These are phyloP conservation scores for Backusella morwellensis DNA, from an alignment of 192 early-diverging fungal genomes.

Conservation along the genomic window DNA sequence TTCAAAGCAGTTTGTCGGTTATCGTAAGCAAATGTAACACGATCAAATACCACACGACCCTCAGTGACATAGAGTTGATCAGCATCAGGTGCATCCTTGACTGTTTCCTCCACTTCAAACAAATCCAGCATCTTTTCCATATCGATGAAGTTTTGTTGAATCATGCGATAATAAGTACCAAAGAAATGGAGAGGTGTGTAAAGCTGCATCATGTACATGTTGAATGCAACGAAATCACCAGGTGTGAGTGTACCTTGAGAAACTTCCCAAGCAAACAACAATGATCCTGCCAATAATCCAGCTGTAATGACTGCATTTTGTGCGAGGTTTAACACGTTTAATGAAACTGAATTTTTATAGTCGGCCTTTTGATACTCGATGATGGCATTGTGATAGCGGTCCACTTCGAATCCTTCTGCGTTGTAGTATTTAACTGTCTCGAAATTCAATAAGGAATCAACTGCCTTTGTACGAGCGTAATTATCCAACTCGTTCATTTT, in stretches of 20 bases:
- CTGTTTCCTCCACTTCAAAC: constrained; percentile 59
- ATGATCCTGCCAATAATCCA: constrained; percentile 76
- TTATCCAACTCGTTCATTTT: constrained; percentile 85
- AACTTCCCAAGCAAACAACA: constrained; percentile 83
- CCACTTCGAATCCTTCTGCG: constrained; percentile 81
- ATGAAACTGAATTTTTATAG: constrained; percentile 67
- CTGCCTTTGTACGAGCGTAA: constrained; percentile 76
- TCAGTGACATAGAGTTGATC: constrained; percentile 46
- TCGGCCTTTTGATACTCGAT: constrained; percentile 79
- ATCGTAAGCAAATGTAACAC: constrained; percentile 75
- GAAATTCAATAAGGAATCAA: constrained; percentile 95
- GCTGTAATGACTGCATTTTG: constrained; percentile 87
- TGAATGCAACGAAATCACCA: constrained; percentile 84
- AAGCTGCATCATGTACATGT: constrained; percentile 88
- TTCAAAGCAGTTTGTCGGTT: constrained; percentile 63
- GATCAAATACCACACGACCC: constrained; percentile 65
- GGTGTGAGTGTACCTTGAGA: constrained; percentile 66
- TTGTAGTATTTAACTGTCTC: constrained; percentile 99
- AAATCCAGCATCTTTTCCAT: constrained; percentile 97
- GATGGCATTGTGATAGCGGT: constrained; percentile 78
- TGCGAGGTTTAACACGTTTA: constrained; percentile 79
- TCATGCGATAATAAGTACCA: constrained; percentile 90
- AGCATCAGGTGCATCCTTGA: constrained; percentile 66
- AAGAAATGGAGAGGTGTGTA: constrained; percentile 88
- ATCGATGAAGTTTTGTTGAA: constrained; percentile 91